Conservation (phyloP, 441 rosid genomes). For the Macaranga tanarius region DNA sequence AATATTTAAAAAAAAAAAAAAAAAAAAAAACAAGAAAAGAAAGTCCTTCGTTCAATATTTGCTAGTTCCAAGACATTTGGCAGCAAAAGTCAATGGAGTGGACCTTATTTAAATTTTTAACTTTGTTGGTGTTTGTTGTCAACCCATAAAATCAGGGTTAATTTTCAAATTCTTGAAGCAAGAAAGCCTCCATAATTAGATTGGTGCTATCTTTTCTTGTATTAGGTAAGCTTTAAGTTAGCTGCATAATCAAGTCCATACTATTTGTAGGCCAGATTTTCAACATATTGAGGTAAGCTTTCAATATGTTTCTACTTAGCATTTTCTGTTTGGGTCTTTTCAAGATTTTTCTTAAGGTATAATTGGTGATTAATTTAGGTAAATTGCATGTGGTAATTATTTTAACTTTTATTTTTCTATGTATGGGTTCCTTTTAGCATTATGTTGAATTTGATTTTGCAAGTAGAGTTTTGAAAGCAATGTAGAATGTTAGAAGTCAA, state of each 20-base stretch:
- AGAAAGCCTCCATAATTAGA: background rate
- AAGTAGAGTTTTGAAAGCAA: background rate
- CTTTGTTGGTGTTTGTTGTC: constrained; percentile 8
- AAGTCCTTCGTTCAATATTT: no score
- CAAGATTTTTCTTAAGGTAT: background rate
- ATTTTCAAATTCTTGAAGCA: no score
- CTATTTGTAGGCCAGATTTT: constrained; percentile 17
- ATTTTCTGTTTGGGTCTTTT: background rate
- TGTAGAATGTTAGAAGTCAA: no score
- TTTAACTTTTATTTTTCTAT: no score
- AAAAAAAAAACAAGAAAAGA: background rate
- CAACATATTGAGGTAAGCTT: constrained; percentile 26
- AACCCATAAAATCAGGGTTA: background rate
- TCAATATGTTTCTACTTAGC: background rate
- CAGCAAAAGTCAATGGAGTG: constrained; percentile 28
- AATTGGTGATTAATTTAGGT: background rate
- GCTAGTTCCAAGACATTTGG: background rate
- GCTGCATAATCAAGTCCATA: constrained; percentile 12
- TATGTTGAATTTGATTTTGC: background rate
- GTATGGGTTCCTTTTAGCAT: no score
- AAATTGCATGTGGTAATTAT: no score
- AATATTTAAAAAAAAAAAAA: background rate
- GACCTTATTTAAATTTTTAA: constrained; percentile 15
- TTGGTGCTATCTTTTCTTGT: constrained; percentile 14
- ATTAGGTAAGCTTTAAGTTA: constrained; percentile 23